phyloP scores from a whole-genome alignment of 2,329 filamentous ascomycete species.

The Sclerotiophoma versabilis region DNA sequence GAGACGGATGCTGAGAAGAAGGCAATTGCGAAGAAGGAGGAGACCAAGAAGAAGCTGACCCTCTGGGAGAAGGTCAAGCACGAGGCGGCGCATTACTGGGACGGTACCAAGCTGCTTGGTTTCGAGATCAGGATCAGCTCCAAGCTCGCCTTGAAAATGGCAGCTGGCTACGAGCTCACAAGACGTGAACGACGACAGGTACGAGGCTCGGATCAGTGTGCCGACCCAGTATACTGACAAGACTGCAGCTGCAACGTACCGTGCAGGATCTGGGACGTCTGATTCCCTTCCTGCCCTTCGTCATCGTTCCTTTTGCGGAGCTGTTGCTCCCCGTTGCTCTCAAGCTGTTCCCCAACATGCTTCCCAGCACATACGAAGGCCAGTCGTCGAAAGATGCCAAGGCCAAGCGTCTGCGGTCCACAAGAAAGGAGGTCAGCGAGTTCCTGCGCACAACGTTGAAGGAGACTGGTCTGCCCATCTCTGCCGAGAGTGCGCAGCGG shows the following conservation, averaged over 20 bases:
- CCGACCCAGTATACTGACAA: slow-evolving; percentile 17
- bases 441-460: slow-evolving; percentile 89
- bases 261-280: slow-evolving; percentile 92
- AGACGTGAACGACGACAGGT: slow-evolving; percentile 89
- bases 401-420: slow-evolving; percentile 78
- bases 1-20: slow-evolving; percentile 62
- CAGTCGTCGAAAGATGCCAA: slow-evolving; percentile 91
- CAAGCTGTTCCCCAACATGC: slow-evolving; percentile 94
- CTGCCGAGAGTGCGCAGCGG: slow-evolving; percentile 80
- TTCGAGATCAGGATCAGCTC: slow-evolving; percentile 94
- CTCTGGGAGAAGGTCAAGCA: slow-evolving; percentile 93
- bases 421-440: slow-evolving; percentile 89
- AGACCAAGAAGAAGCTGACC: slow-evolving; percentile 82
- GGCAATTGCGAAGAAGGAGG: slow-evolving; percentile 66
- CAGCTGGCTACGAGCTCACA: slow-evolving; percentile 94
- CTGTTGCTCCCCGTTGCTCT: slow-evolving; percentile 88
- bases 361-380: slow-evolving; percentile 95
- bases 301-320: slow-evolving; percentile 96
- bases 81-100: slow-evolving; percentile 94
- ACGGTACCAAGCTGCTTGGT: slow-evolving; percentile 92
- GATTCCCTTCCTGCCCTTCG: slow-evolving; percentile 94
- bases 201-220: not conserved
- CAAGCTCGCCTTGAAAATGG: slow-evolving; percentile 93
- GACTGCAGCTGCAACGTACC: slow-evolving; percentile 75
- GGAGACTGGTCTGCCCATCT: slow-evolving; percentile 92